Percentiles rank a stretch among this genome's conserved stretches.
Conservation (phyloP, 768 basidiomycete species). For the Dacryopinax spathularia region DNA sequence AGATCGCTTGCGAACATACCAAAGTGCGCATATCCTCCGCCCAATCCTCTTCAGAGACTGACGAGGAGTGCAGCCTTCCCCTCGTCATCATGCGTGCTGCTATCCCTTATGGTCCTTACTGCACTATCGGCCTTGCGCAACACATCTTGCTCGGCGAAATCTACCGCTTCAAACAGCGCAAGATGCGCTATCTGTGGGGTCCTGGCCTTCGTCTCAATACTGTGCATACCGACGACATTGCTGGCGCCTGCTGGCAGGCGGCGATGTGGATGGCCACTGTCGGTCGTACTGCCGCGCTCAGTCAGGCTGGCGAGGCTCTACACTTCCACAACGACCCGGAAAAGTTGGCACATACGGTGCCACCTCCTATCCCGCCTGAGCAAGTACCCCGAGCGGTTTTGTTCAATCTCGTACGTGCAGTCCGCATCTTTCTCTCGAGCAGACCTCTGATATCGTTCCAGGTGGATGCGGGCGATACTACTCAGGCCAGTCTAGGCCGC, state of each 20-base stretch:
- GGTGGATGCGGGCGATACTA: conserved; percentile 66
- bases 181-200: conserved; percentile 65
- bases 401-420: conserved; percentile 56
- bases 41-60: too few relatives aligned
- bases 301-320: conserved; percentile 52
- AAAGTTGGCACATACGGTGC: conserved; percentile 42
- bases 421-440: neutral
- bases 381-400: conserved; percentile 52
- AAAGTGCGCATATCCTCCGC: conserved; percentile 36
- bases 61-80: conserved; percentile 42
- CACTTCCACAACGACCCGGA: conserved; percentile 56
- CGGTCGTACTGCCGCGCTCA: conserved; percentile 51
- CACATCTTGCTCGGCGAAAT: conserved; percentile 63
- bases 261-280: conserved; percentile 58
- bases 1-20: conserved; percentile 59
- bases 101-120: conserved; percentile 69
- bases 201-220: conserved; percentile 34
- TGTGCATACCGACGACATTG: conserved; percentile 63
- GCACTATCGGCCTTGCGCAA: conserved; percentile 53
- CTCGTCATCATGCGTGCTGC: conserved; percentile 64
- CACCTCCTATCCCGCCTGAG: conserved; percentile 43
- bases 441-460: conserved; percentile 17
- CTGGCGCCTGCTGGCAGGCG: conserved; percentile 60
- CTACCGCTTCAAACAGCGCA: conserved; percentile 68
- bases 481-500: conserved; percentile 50